phyloP scores from a whole-genome alignment of 768 basidiomycete species.

The Dacryopinax spathularia region DNA sequence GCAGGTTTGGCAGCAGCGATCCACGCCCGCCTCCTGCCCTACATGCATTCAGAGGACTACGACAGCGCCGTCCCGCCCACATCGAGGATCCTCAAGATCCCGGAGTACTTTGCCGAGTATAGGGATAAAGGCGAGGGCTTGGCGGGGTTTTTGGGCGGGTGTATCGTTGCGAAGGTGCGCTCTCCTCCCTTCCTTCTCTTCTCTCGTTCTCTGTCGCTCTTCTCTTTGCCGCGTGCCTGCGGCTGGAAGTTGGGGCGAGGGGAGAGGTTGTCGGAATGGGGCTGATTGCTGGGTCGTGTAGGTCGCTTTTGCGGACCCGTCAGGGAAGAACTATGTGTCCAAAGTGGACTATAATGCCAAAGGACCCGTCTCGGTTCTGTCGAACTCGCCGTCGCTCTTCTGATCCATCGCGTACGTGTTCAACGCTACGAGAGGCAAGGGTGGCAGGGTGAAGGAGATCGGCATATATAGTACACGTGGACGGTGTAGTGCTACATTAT shows the following conservation, averaged over 20 bases:
- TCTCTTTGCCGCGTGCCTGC: neutral
- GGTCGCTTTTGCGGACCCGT: slow-evolving; percentile 61
- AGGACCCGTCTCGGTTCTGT: slow-evolving; percentile 34
- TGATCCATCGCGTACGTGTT: neutral
- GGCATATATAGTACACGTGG: neutral
- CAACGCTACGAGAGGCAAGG: neutral
- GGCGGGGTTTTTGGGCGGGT: slow-evolving; percentile 66
- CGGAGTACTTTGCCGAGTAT: slow-evolving; percentile 86
- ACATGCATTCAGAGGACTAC: slow-evolving; percentile 41
- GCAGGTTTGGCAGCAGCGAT: slow-evolving; percentile 48
- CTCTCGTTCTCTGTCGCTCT: neutral
- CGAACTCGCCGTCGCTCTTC: neutral
- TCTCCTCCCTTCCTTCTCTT: neutral
- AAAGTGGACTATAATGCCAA: slow-evolving; percentile 61
- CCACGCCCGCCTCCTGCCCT: slow-evolving; percentile 55
- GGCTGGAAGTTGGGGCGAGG: neutral
- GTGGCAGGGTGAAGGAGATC: neutral
- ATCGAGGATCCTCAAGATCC: slow-evolving; percentile 46
- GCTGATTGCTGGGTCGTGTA: slow-evolving; percentile 23
- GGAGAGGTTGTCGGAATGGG: neutral
- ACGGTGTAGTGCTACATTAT: neutral
- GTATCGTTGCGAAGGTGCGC: slow-evolving; percentile 70
- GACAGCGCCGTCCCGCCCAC: slow-evolving; percentile 38
- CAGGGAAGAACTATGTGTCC: slow-evolving; percentile 56
- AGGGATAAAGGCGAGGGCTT: slow-evolving; percentile 70